Percentiles rank a stretch among this genome's conserved stretches.
These are phyloP conservation scores for Ascochyta rabiei DNA, from an alignment of 2,329 filamentous ascomycete species.

Conservation along the genomic window DNA sequence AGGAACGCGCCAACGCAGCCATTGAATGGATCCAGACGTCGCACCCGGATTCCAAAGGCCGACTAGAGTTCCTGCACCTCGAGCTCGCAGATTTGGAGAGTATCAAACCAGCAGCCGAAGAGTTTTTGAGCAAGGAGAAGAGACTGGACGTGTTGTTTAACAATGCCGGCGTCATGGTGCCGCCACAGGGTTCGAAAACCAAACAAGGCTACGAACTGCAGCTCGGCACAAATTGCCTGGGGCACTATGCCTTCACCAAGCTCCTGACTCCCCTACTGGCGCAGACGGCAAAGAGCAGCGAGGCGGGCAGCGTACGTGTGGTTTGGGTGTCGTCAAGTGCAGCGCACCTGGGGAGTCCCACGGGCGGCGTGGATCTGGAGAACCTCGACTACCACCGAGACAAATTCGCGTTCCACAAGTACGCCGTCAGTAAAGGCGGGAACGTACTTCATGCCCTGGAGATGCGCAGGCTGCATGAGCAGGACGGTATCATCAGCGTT, in stretches of 20 bases:
- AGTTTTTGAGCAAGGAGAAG: constrained; percentile 48
- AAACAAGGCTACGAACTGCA: constrained; percentile 39
- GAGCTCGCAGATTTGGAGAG: constrained; percentile 53
- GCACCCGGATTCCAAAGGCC: constrained; percentile 29
- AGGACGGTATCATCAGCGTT: constrained; percentile 28
- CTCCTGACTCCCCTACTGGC: constrained; percentile 46
- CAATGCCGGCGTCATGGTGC: constrained; percentile 45
- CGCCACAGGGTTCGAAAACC: constrained; percentile 30
- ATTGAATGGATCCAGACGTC: constrained; percentile 50
- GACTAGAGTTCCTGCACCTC: constrained; percentile 34
- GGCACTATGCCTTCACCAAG: constrained; percentile 50
- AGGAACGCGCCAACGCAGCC: constrained; percentile 49
- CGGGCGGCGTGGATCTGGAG: constrained; percentile 23
- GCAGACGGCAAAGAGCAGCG: constrained; percentile 34
- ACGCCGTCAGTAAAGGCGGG: constrained; percentile 34
- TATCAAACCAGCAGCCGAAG: constrained; percentile 44
- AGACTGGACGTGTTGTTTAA: constrained; percentile 52
- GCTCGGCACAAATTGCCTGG: constrained; percentile 51
- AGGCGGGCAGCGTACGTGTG: constrained; percentile 41
- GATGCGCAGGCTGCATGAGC: constrained; percentile 21
- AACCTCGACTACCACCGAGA: constrained; percentile 25
- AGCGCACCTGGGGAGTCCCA: constrained; percentile 16
- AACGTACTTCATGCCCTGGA: constrained; percentile 37
- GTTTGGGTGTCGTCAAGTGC: constrained; percentile 37
- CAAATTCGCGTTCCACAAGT: constrained; percentile 18